phyloP scores from a whole-genome alignment of 2,329 filamentous ascomycete species.

The Epichloe sibirici region DNA sequence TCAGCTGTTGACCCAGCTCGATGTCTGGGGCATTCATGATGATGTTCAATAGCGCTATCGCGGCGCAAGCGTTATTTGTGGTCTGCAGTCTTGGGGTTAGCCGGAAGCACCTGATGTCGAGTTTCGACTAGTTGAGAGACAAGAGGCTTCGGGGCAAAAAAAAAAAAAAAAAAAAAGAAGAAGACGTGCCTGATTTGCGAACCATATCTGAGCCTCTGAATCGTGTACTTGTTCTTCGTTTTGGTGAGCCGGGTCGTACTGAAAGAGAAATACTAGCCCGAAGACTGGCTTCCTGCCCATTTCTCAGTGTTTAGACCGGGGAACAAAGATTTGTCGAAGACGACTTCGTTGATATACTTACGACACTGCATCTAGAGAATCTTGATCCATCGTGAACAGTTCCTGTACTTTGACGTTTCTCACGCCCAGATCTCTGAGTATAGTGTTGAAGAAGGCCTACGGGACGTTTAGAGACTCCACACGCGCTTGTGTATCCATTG shows the following conservation, averaged over 20 bases:
- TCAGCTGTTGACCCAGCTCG: constrained; percentile 57
- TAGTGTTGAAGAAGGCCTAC: constrained; percentile 74
- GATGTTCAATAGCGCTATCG: constrained; percentile 86
- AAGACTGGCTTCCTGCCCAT: constrained; percentile 55
- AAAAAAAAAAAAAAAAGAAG: neutral
- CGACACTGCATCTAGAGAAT: constrained; percentile 50
- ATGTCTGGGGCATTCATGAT: constrained; percentile 67
- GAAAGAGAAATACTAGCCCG: constrained; percentile 82
- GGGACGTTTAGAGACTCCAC: neutral
- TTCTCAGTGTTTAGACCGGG: neutral
- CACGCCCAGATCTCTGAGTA: constrained; percentile 69
- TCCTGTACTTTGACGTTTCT: constrained; percentile 63
- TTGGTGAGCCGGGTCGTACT: constrained; percentile 44
- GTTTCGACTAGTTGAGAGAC: neutral
- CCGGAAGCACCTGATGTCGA: neutral
- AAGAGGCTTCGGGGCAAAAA: neutral
- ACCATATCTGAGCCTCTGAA: constrained; percentile 55
- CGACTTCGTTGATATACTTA: constrained; percentile 22
- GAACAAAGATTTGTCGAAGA: neutral
- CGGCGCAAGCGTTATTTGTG: constrained; percentile 75
- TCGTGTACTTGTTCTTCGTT: constrained; percentile 42
- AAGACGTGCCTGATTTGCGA: constrained; percentile 67
- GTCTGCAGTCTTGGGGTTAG: constrained; percentile 36
- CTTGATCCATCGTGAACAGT: constrained; percentile 59
- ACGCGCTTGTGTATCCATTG: neutral